These are phyloP conservation scores for Fusarium siculi DNA, from an alignment of 2,329 filamentous ascomycete genomes.

Conservation along the genomic window DNA sequence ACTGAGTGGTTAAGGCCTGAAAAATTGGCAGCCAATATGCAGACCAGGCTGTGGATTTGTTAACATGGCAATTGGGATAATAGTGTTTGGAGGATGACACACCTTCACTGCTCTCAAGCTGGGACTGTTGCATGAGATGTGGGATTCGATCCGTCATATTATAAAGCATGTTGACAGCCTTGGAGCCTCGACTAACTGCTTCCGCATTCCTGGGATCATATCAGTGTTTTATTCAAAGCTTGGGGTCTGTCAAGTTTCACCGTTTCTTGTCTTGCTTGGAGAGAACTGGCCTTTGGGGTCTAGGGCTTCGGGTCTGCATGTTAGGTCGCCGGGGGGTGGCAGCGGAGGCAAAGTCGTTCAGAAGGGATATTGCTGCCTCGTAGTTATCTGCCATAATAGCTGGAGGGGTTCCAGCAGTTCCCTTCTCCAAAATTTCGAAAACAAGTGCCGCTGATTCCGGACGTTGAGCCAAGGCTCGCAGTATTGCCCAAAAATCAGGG, in stretches of 20 bases:
- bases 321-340: conserved; percentile 77
- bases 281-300: conserved; percentile 49
- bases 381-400: conserved; percentile 97
- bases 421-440: conserved; percentile 86
- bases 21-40: conserved; percentile 98
- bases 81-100: conserved; percentile 38
- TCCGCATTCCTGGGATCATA: conserved; percentile 50
- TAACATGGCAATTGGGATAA: background rate
- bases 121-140: conserved; percentile 89
- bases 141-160: conserved; percentile 85
- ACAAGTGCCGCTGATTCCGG: conserved; percentile 79
- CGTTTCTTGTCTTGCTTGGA: conserved; percentile 41
- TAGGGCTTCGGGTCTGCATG: conserved; percentile 74
- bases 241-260: conserved; percentile 21
- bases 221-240: background rate
- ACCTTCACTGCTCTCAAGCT: conserved; percentile 88
- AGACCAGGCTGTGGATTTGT: conserved; percentile 78
- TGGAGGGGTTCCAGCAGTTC: conserved; percentile 77
- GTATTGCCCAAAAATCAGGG: conserved; percentile 95
- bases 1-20: conserved; percentile 86
- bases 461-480: conserved; percentile 78
- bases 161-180: conserved; percentile 84
- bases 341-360: conserved; percentile 90
- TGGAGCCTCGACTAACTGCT: conserved; percentile 79
- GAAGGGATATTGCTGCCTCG: conserved; percentile 82